These are phyloP conservation scores for Colletotrichum tamarilloi DNA, from an alignment of 2,329 filamentous ascomycete genomes.

Conservation along the genomic window DNA sequence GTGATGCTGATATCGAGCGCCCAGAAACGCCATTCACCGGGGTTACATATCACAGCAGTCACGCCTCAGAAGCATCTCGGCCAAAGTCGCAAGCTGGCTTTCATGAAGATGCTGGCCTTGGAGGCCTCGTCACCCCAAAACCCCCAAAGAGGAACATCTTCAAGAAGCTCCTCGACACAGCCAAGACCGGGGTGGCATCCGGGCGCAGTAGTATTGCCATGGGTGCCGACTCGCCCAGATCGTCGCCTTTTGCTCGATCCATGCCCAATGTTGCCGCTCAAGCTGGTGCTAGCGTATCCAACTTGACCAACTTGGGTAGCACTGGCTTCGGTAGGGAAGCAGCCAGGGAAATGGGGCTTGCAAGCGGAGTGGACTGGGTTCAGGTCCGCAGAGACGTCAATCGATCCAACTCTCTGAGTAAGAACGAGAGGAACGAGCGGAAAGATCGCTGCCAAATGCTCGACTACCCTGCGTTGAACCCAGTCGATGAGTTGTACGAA, in stretches of 20 bases:
- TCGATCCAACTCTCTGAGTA: conserved; percentile 90
- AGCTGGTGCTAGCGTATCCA: conserved; percentile 57
- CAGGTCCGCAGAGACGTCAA: conserved; percentile 96
- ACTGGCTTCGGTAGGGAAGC: conserved; percentile 58
- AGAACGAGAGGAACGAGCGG: conserved; percentile 86
- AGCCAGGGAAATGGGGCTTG: conserved; percentile 78
- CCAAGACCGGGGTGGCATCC: conserved; percentile 92
- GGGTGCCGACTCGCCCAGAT: conserved; percentile 56
- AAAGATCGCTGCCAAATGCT: conserved; percentile 94
- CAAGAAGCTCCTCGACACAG: conserved; percentile 93
- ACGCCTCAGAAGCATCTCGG: conserved; percentile 72
- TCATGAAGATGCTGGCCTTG: conserved; percentile 77
- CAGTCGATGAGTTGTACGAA: conserved; percentile 89
- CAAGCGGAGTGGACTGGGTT: conserved; percentile 84
- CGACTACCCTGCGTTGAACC: conserved; percentile 87
- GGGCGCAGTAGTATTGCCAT: conserved; percentile 86
- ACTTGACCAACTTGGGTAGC: conserved; percentile 46
- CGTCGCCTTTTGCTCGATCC: conserved; percentile 56
- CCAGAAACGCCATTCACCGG: conserved; percentile 77
- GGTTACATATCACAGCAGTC: conserved; percentile 91
- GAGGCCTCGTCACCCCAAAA: conserved; percentile 81
- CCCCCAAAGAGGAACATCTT: conserved; percentile 90
- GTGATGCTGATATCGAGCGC: conserved; percentile 65
- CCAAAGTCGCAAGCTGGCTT: conserved; percentile 76
- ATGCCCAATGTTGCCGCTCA: conserved; percentile 50